Evolutionary conservation across 129 eudicot species (phyloP).

Genomic region (sunflower (Helianthus annuus)): DNA sequence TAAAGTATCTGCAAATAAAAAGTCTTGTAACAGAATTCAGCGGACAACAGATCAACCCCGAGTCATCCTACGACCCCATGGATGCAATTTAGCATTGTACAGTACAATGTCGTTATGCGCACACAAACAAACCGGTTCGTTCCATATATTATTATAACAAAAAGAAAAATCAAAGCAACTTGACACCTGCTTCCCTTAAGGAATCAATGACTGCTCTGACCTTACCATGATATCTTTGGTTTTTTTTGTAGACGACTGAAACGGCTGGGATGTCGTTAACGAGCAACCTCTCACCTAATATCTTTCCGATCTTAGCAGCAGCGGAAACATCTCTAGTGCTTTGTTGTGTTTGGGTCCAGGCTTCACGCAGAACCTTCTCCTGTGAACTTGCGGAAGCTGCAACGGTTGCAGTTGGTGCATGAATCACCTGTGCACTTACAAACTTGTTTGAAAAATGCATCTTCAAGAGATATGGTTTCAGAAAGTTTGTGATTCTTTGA

Average conservation of each 20-base stretch:
- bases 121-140: not conserved
- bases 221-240: slow-evolving; percentile 91
- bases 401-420: slow-evolving; percentile 77
- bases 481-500: slow-evolving; percentile 38
- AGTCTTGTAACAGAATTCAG: not conserved
- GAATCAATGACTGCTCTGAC: slow-evolving; percentile 84
- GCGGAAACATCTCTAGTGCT: slow-evolving; percentile 70
- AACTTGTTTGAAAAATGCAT: slow-evolving; percentile 49
- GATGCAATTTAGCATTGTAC: not conserved
- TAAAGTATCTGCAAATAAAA: not conserved
- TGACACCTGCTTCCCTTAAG: slow-evolving; percentile 67
- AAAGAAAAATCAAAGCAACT: slow-evolving; percentile 45
- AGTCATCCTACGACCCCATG: not conserved
- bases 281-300: slow-evolving; percentile 58
- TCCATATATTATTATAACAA: slow-evolving; percentile 18
- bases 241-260: slow-evolving; percentile 60
- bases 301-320: slow-evolving; percentile 66
- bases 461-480: slow-evolving; percentile 42
- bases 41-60: not conserved
- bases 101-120: not conserved
- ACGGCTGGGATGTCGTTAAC: slow-evolving; percentile 71
- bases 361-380: slow-evolving; percentile 59
- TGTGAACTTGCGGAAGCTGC: slow-evolving; percentile 76
- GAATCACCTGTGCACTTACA: slow-evolving; percentile 78
- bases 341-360: slow-evolving; percentile 42